Evolutionary conservation across 2,329 filamentous ascomycete species (phyloP), one percentile per base, ranked within the genome.

Genomic region (Sporothrix curviconia): DNA sequence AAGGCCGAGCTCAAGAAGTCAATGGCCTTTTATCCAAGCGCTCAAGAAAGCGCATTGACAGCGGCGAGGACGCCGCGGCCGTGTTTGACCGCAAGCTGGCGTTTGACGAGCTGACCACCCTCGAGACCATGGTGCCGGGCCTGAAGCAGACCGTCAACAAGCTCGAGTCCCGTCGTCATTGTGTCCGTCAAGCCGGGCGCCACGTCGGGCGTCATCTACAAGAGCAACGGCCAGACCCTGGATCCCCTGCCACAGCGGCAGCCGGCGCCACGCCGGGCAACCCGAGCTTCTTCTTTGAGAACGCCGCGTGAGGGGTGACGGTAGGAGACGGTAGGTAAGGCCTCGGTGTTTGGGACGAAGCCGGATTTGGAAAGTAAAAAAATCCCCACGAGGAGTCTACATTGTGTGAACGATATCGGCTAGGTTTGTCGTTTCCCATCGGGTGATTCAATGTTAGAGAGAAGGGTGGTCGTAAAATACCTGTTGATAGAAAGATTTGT

Each of bases 1-100:
- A 95, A 95, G 68, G 85, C 84, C 43, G 89, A 95, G 74, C 90
- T 91, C 81, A 99, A 97, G 83, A 94, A 95, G 76, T 92, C 91
- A 2, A 97, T 97, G 92, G n/a, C 94, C 94, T 0, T 97, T 96
- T 68, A 86, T 96, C 51, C 92, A 97, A 75, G 75, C 71, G 7
- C 77, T 97, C 60, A 96, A 96, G 85, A 89, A n/a, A 83, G 71
- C 84, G 89, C 54, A 81, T 99, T 57, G 78, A 90, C 58, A 78
- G 79, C 51, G 87, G 89, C 61, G 84, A 92, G 72, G 74, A 78
- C 14, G 75, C 83, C 1, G 77, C 81, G 24, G 78, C 74, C 2
- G 90, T 96, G 9, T 85, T 97, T 67, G 85, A 92, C 68, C 82
- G 91, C 63, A 90, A 92, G 73, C 78, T 99, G 61, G 80, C 83